Base-by-base conservation (phyloP, 371 early-diverging fungal genomes). In the Dichotomocladium elegans region DNA sequence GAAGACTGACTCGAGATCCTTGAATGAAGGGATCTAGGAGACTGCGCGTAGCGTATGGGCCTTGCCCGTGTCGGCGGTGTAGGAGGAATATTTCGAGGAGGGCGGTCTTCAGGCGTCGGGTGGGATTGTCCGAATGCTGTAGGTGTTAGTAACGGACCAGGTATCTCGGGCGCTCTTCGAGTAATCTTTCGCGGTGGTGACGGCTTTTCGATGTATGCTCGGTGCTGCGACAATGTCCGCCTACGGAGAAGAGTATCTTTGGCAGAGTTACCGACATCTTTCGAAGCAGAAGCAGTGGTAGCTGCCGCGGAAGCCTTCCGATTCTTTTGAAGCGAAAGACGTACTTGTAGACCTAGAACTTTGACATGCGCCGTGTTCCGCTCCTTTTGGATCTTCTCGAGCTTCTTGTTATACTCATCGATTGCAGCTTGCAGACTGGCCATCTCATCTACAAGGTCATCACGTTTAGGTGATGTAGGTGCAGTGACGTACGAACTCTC, bases 271-370 rank as follows among this genome's bases (percentile, higher is more conserved):
- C n/a, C 29, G 9, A 15, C 15, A 5, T 15, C 5, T 31, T 22
- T 24, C n/a, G 49, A 21, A 15, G 49, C 3, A 34, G 49, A 47
- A 15, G 47, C 11, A 15, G 40, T 19, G 31, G 45, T 22, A 48
- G 41, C 40, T 30, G 12, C 24, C 17, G 47, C 27, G 28, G 21
- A 15, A 3, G 15, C 40, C 24, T 27, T 46, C 42, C 56, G 29
- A 29, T 67, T 67, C 14, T 58, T 51, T 11, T 42, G 41, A 11
- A 64, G 51, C 7, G 68, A 68, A 12, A 68, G 26, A 5, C 51
- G 51, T 3, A 68, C 64, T 37, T 56, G 55, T 5, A 64, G 33
- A 4, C 51, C 58, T 25, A 68, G 24, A 1, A 64, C 14, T 12
- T 63, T 63, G 7, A 68, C 30, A n/a, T 60, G 25, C 3, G 53